A percentile compares a stretch with the other conserved stretches of the same genome.
phyloP scores from a whole-genome alignment of 2,329 filamentous ascomycete species.

The Pseudocercospora pini-densiflorae region DNA sequence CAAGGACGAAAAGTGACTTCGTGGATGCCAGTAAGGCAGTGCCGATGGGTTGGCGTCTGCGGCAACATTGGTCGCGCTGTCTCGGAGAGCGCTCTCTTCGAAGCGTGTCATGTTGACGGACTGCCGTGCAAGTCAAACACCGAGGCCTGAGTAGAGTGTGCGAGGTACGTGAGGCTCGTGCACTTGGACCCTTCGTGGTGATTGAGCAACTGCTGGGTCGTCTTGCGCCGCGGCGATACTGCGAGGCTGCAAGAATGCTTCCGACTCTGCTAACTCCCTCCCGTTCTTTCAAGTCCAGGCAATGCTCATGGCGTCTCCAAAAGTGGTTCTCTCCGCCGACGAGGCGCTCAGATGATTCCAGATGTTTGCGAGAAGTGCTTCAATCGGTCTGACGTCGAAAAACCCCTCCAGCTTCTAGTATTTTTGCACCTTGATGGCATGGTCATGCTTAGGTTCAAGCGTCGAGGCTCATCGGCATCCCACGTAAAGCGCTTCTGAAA shows the following conservation, averaged over 20 bases:
- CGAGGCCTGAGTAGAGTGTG: neutral
- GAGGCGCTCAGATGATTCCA: neutral
- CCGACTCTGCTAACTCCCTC: neutral
- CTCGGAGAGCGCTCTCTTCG: conserved; percentile 31
- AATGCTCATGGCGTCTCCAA: neutral
- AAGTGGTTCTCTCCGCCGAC: neutral
- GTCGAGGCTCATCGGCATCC: conserved; percentile 8
- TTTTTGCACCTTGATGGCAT: conserved; percentile 18
- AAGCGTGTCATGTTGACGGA: conserved; percentile 26
- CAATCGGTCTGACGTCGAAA: conserved; percentile 16
- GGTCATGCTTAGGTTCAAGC: conserved; percentile 7
- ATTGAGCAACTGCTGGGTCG: neutral
- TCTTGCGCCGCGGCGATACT: neutral
- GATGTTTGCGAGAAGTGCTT: neutral
- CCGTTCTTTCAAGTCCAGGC: neutral
- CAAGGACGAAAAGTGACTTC: conserved; percentile 31
- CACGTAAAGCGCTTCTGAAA: conserved; percentile 17
- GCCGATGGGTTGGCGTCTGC: conserved; percentile 18
- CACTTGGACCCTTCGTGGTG: neutral
- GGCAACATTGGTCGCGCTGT: conserved; percentile 23
- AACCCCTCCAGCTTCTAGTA: conserved; percentile 4
- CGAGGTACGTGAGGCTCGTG: neutral
- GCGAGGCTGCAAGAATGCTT: neutral
- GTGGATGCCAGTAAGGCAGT: conserved; percentile 31
- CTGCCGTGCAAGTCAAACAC: neutral